Evolutionary conservation across 768 basidiomycete species (phyloP).

Genomic region (Rhodotorula kratochvilovae): DNA sequence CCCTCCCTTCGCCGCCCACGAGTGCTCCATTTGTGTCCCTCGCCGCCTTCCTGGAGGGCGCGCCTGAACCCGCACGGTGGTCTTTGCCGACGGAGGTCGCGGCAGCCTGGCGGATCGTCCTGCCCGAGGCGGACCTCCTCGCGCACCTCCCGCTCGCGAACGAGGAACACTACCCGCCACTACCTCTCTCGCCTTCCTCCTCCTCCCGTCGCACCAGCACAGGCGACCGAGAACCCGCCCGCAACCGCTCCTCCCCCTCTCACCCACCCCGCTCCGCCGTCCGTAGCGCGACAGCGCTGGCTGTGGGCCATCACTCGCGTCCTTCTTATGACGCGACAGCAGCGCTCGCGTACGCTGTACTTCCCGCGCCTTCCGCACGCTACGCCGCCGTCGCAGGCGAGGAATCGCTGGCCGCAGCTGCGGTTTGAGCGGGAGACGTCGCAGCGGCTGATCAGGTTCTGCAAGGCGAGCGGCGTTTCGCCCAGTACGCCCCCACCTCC

Average conservation of each 20-base stretch:
- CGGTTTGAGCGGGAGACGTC: slow-evolving; percentile 5
- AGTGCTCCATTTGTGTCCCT: background rate
- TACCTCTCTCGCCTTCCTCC: background rate
- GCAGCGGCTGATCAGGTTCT: background rate
- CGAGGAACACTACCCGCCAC: slow-evolving; percentile 19
- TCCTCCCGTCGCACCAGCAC: too few relatives aligned
- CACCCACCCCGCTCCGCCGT: background rate
- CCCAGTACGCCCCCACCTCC: background rate
- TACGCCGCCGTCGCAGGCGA: background rate
- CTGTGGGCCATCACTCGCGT: slow-evolving; percentile 22
- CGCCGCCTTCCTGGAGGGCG: background rate
- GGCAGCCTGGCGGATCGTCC: background rate
- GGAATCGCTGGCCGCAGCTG: slow-evolving; percentile 5
- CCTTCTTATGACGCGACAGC: background rate
- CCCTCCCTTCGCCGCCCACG: background rate
- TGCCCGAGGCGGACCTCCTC: background rate
- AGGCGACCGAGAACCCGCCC: background rate
- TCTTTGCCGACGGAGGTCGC: background rate
- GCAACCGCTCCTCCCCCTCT: background rate
- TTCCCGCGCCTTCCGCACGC: background rate
- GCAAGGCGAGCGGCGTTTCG: slow-evolving; percentile 6
- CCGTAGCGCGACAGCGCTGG: slow-evolving; percentile 6
- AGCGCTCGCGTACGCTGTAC: background rate
- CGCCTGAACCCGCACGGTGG: background rate
- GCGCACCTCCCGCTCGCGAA: slow-evolving; percentile 9